A percentile compares a stretch with the other conserved stretches of the same genome.
phyloP scores from a whole-genome alignment of 768 basidiomycete genomes.

The Suillus discolor region DNA sequence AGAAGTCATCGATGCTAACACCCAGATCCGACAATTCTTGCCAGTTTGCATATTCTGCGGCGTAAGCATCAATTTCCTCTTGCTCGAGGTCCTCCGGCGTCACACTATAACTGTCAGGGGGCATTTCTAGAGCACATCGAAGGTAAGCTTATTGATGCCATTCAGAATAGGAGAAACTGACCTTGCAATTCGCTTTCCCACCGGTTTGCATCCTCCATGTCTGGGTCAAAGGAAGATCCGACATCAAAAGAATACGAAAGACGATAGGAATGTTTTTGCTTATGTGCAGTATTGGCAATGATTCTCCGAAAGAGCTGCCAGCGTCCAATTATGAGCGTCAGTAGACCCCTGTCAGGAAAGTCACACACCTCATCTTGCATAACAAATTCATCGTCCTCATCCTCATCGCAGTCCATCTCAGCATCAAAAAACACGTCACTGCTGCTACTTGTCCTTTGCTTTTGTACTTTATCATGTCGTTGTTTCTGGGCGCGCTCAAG shows the following conservation, averaged over 20 bases:
- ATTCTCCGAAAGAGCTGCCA: conserved; percentile 68
- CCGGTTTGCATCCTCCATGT: conserved; percentile 59
- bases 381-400: conserved; percentile 59
- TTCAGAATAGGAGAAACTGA: conserved; percentile 21
- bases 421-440: conserved; percentile 54
- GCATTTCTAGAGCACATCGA: not conserved
- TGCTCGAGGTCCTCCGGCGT: conserved; percentile 53
- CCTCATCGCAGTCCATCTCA: conserved; percentile 52
- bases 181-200: conserved; percentile 64
- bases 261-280: conserved; percentile 53
- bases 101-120: conserved; percentile 10
- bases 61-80: conserved; percentile 61
- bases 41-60: conserved; percentile 49
- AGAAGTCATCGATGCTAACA: conserved; percentile 16
- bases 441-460: conserved; percentile 40
- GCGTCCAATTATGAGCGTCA: conserved; percentile 4
- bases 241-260: conserved; percentile 69
- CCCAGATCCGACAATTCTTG: conserved; percentile 53
- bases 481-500: conserved; percentile 61
- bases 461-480: conserved; percentile 37
- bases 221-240: conserved; percentile 77
- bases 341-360: conserved; percentile 12
- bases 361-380: conserved; percentile 63
- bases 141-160: not conserved
- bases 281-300: conserved; percentile 54